phyloP scores from a whole-genome alignment of 2,329 filamentous ascomycete genomes.

The Epichloe aotearoae region DNA sequence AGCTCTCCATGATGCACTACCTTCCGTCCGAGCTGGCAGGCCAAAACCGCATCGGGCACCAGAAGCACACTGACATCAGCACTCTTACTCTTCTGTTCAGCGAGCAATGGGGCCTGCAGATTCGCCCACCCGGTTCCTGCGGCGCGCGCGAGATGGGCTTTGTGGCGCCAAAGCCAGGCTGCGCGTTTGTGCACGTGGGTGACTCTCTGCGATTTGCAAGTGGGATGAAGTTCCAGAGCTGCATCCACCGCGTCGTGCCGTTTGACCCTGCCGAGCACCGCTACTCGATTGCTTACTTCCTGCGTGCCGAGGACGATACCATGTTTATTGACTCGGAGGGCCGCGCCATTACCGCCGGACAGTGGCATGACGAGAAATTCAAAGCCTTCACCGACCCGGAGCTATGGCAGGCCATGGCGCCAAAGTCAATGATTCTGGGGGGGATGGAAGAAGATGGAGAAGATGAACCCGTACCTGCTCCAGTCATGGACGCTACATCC shows the following conservation, averaged over 20 bases:
- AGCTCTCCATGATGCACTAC: slow-evolving; percentile 42
- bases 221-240: slow-evolving; percentile 39
- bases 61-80: slow-evolving; percentile 45
- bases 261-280: slow-evolving; percentile 38
- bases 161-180: slow-evolving; percentile 36
- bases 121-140: slow-evolving; percentile 30
- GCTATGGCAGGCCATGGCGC: slow-evolving; percentile 32
- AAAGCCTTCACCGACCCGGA: slow-evolving; percentile 33
- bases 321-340: slow-evolving; percentile 43
- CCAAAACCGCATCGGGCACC: slow-evolving; percentile 34
- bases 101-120: slow-evolving; percentile 44
- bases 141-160: slow-evolving; percentile 36
- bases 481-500: too few relatives aligned
- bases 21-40: slow-evolving; percentile 29
- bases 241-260: slow-evolving; percentile 44
- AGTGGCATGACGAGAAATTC: slow-evolving; percentile 44
- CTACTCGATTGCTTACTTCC: slow-evolving; percentile 46
- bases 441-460: slow-evolving; percentile 32
- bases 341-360: slow-evolving; percentile 35
- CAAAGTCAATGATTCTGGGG: slow-evolving; percentile 33
- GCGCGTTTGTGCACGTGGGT: slow-evolving; percentile 44
- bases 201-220: slow-evolving; percentile 44
- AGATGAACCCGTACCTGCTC: slow-evolving; percentile 6
- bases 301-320: slow-evolving; percentile 41
- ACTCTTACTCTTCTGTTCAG: slow-evolving; percentile 41